Evolutionary conservation across 768 basidiomycete genomes (phyloP), one percentile per base, ranked within the genome.

Genomic region (Lanmaoa pseudosensibilis): DNA sequence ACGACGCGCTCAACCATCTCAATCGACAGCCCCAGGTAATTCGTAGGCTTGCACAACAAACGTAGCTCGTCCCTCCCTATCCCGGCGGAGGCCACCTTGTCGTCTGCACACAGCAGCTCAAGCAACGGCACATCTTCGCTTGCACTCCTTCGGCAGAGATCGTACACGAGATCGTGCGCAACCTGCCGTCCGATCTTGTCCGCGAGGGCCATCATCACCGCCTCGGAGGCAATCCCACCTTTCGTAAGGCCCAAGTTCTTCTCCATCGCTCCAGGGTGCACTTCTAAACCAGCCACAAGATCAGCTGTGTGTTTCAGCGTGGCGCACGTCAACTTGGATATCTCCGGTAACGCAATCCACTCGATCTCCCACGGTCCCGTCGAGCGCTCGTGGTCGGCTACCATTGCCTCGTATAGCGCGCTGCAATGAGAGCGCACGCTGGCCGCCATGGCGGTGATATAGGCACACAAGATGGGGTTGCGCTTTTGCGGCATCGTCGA

Each of bases 341-440:
- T 76, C 60, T 80, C 77, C 2, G 78, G 78, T 8, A 80, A 55
- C 19, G 71, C 75, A 8, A 80, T 76, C 79, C 78, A 80, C 55
- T 80, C 79, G n/a, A 79, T 76, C 60, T 80, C 75, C 78, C 78
- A 80, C 25, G 78, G 77, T 23, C 79, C 79, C 2, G 78, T 79
- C 41, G 77, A 75, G 19, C 79, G 72, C 52, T 79, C 79, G 41
- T 80, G 79, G 59, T 79, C 79, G 55, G 75, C 78, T 4, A 79
- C 77, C 76, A 80, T 75, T 13, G 76, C 78, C 46, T 80, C 79
- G 50, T 76, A 77, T 21, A 80, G 60, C 13, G 76, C 67, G 2
- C 70, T 51, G 38, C 73, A 69, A 21, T 79, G 67, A 47, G 78
- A 73, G 13, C 74, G 74, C 52, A 80, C 73, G 18, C 73, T 75